phyloP scores from a whole-genome alignment of 345 rosid species.

The Cardiospermum halicacabum region DNA sequence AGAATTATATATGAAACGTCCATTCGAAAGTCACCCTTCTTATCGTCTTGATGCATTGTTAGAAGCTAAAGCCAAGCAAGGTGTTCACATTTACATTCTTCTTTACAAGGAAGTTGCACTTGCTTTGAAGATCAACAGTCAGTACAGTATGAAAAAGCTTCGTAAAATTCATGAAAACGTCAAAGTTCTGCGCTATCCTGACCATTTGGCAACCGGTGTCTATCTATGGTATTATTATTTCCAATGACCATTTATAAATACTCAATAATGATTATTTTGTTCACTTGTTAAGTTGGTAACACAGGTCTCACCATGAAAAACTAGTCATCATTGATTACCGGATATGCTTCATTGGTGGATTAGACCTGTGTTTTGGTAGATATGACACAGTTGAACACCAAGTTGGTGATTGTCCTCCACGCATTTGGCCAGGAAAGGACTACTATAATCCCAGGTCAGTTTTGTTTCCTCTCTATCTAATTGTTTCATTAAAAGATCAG shows the following conservation, averaged over 20 bases:
- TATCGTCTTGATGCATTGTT: slow-evolving; percentile 73
- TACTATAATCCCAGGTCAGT: slow-evolving; percentile 86
- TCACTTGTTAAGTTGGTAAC: slow-evolving; percentile 15
- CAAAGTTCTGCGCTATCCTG: slow-evolving; percentile 84
- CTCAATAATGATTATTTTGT: no score
- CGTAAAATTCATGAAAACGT: slow-evolving; percentile 77
- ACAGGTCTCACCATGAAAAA: slow-evolving; percentile 97
- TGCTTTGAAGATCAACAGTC: slow-evolving; percentile 83
- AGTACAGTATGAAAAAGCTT: slow-evolving; percentile 75
- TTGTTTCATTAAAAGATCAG: not conserved
- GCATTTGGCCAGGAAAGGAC: slow-evolving; percentile 89
- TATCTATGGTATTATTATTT: slow-evolving; percentile 86
- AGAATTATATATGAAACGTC: slow-evolving; percentile 86
- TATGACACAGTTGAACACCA: slow-evolving; percentile 74
- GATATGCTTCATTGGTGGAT: slow-evolving; percentile 85
- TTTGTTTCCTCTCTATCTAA: no score
- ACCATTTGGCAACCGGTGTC: slow-evolving; percentile 72
- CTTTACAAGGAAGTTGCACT: slow-evolving; percentile 87
- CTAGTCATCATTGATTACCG: slow-evolving; percentile 78
- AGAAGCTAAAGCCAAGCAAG: slow-evolving; percentile 82
- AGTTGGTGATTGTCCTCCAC: slow-evolving; percentile 67
- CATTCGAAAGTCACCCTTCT: slow-evolving; percentile 52
- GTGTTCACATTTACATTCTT: slow-evolving; percentile 90
- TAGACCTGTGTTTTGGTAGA: slow-evolving; percentile 91
- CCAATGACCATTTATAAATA: no score